A percentile compares a stretch with the other conserved stretches of the same genome.
Evolutionary conservation across 2,329 filamentous ascomycete genomes (phyloP).

Genomic region (Capronia epimyces): DNA sequence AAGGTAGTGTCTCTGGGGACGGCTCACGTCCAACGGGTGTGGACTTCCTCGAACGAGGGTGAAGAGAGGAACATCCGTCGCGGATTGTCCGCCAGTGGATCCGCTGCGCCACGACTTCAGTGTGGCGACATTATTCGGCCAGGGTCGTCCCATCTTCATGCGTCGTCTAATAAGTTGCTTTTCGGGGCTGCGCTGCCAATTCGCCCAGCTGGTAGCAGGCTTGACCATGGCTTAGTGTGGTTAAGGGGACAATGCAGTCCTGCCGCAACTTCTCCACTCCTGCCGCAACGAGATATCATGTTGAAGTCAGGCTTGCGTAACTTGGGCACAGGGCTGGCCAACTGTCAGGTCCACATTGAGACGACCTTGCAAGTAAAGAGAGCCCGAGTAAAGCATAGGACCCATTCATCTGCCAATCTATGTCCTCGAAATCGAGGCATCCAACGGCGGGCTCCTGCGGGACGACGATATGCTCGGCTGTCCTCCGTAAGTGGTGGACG

Average conservation of each 20-base stretch:
- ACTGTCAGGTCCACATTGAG: not conserved
- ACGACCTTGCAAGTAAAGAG: not conserved
- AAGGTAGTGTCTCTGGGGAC: not conserved
- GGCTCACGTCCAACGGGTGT: not conserved
- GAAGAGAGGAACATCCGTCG: not conserved
- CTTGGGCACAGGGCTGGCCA: not conserved
- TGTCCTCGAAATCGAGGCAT: not conserved
- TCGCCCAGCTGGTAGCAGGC: not conserved
- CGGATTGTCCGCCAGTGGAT: not conserved
- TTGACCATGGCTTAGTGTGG: slow-evolving; percentile 8
- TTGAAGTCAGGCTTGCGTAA: not conserved
- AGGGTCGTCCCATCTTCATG: not conserved
- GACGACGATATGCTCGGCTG: not conserved
- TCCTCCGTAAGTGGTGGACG: not conserved
- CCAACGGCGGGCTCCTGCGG: not conserved
- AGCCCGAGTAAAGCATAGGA: not conserved
- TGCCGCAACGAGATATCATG: not conserved
- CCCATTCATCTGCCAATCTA: not conserved
- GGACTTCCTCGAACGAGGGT: not conserved
- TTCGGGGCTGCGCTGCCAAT: not conserved
- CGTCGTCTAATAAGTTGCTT: not conserved
- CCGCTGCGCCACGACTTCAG: not conserved
- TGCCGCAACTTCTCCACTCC: not conserved
- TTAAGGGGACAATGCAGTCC: too few relatives aligned
- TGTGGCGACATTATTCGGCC: slow-evolving; percentile 5